phyloP scores from a whole-genome alignment of 768 basidiomycete species.

The Tylopilus sp. region DNA sequence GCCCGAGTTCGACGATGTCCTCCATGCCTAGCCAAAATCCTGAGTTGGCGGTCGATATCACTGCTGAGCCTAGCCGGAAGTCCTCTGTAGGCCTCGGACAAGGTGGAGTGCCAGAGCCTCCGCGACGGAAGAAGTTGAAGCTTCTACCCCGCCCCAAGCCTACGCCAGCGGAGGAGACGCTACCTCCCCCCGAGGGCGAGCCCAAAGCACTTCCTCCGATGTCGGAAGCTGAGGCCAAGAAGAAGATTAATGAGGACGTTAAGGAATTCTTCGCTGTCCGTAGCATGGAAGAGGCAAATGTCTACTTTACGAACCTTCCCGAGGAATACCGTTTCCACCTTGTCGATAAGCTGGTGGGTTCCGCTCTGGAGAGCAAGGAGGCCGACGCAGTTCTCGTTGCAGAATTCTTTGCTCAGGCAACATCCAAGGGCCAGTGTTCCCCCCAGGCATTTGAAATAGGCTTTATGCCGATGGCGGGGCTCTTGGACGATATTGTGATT shows the following conservation, averaged over 20 bases:
- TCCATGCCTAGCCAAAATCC: constrained; percentile 70
- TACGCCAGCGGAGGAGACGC: constrained; percentile 47
- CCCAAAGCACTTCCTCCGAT: constrained; percentile 47
- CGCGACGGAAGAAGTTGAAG: constrained; percentile 65
- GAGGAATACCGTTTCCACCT: too few species aligned
- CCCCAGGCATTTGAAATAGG: too few species aligned
- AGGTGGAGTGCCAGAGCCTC: constrained; percentile 43
- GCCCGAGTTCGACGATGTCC: constrained; percentile 84
- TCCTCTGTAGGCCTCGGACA: constrained; percentile 49
- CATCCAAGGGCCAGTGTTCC: too few species aligned
- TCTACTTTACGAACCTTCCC: constrained; percentile 77
- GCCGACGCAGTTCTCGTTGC: too few species aligned
- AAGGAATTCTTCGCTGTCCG: constrained; percentile 88
- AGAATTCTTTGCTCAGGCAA: too few species aligned
- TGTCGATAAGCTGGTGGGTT: too few species aligned
- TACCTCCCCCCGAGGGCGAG: constrained; percentile 49
- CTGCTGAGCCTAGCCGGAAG: constrained; percentile 52
- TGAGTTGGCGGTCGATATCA: constrained; percentile 52
- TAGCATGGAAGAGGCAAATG: constrained; percentile 82
- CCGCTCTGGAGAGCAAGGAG: too few species aligned
- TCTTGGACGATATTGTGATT: too few species aligned
- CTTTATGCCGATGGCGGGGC: too few species aligned
- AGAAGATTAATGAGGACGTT: constrained; percentile 75
- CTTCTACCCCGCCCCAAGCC: constrained; percentile 73
- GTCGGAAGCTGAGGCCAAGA: constrained; percentile 63